Base-by-base conservation (phyloP, 2,329 filamentous ascomycete genomes). In the Bipolaris oryzae region DNA sequence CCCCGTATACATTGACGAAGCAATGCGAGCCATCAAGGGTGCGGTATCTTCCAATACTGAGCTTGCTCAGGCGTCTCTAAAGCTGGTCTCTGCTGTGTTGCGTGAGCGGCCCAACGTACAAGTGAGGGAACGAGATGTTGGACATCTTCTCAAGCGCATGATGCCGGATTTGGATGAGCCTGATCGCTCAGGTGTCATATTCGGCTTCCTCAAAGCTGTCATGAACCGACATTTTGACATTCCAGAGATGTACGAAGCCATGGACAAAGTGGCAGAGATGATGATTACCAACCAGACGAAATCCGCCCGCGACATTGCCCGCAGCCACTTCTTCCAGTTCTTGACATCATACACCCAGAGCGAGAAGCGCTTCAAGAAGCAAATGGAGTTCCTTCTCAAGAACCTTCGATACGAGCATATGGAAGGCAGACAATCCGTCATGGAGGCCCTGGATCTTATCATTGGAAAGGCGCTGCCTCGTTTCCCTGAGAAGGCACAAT, bases 221-320 rank as follows among this genome's bases (percentile, higher is more conserved):
- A 85, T 99, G 71, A 89, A 91, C 50, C 87, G 93, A 16, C 94
- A 90, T 72, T 83, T 98, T 41, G 85, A 96, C 68, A 92, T 96
- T 7, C 89, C 93, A 0, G 85, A 89, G 39, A 88, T 99, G 28
- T 99, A 99, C 72, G 94, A 98, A 71, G 89, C 90, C 7, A 85
- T 97, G 61, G 95, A 99, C 73, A 88, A 92, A 68, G 71, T 75
- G 1, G 91, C 92, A 44, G 88, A 86, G 3, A 89, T 97, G 74
- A 98, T 98, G 93, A 90, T 99, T 54, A 96, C 90, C 42, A 98
- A 98, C 72, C 91, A 96, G 61, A 93, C 96, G 66, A 89, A 90
- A 66, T 88, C 90, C 62, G 94, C 94, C 2, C 86, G 95, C 50
- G 92, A 97, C 73, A 82, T 96, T 35, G 93, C 94, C 13, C 85